These are phyloP conservation scores for Lactifluus hygrophoroides DNA, from an alignment of 768 basidiomycete species.

Conservation along the genomic window DNA sequence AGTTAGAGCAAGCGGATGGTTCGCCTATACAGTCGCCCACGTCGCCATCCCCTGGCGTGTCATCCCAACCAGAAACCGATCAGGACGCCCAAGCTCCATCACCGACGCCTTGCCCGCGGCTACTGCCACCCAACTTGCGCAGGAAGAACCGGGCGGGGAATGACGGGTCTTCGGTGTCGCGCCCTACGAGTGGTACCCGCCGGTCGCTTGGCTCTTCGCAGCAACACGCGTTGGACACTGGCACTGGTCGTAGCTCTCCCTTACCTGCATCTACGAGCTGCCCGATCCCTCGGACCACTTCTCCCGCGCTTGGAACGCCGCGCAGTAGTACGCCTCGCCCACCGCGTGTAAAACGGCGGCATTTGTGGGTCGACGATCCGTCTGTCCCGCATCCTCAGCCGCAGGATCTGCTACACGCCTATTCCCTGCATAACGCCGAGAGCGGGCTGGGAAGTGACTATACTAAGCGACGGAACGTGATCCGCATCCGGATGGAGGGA, in stretches of 20 bases:
- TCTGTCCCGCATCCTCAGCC: slow-evolving; percentile 35
- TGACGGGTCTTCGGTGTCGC: neutral
- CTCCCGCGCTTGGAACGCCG: neutral
- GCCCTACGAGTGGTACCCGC: neutral
- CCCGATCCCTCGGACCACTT: neutral
- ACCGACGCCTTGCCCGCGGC: slow-evolving; percentile 6
- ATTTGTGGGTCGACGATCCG: slow-evolving; percentile 17
- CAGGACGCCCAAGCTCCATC: neutral
- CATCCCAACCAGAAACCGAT: neutral
- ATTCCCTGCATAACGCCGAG: slow-evolving; percentile 85
- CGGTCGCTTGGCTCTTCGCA: slow-evolving; percentile 16
- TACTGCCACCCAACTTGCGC: slow-evolving; percentile 14
- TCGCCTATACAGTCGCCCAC: neutral
- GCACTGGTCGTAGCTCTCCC: neutral
- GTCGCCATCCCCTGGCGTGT: neutral
- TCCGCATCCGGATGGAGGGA: slow-evolving; percentile 84
- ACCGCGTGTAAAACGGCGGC: slow-evolving; percentile 1
- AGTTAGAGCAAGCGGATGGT: neutral
- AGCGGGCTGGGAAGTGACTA: slow-evolving; percentile 95
- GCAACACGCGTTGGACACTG: slow-evolving; percentile 1
- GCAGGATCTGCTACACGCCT: slow-evolving; percentile 53
- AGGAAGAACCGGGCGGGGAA: neutral
- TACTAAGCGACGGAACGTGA: slow-evolving; percentile 86
- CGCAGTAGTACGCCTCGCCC: neutral
- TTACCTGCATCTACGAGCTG: neutral